Conservation (phyloP, 202 grass and related monocot species). For the Thinopyrum obtusiflorum region DNA sequence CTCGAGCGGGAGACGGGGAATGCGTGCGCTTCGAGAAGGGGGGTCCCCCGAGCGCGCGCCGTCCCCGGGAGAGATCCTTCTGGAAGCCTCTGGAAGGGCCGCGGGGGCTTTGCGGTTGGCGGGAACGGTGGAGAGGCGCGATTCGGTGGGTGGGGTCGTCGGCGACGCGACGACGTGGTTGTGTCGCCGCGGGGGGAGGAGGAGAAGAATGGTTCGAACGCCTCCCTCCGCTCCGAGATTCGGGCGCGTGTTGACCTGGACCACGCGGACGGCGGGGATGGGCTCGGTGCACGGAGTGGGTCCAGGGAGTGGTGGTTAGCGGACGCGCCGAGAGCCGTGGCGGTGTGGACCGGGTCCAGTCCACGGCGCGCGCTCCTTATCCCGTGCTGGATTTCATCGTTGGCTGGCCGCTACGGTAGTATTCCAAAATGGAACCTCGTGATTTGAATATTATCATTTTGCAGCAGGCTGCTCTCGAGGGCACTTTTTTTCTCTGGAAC, state of each 20-base stretch:
- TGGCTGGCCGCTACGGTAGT: neutral
- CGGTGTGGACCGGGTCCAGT: conserved; percentile 32
- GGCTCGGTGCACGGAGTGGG: neutral
- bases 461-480: too few species aligned
- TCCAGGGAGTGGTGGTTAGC: neutral
- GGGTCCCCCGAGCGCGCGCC: neutral
- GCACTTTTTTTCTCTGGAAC: too few species aligned
- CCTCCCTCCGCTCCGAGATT: neutral
- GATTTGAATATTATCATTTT: neutral
- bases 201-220: conserved; percentile 1
- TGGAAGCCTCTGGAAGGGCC: neutral
- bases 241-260: conserved; percentile 1
- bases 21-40: neutral
- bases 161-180: conserved; percentile 24
- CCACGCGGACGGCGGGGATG: conserved; percentile 6
- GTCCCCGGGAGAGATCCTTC: neutral
- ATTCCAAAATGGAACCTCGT: neutral
- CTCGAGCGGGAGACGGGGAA: conserved; percentile 4
- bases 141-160: conserved; percentile 21
- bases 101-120: neutral
- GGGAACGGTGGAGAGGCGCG: neutral
- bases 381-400: neutral
- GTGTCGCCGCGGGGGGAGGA: neutral
- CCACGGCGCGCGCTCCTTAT: neutral
- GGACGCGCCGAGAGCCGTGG: neutral